Percentiles rank a stretch among this genome's conserved stretches.
These are phyloP conservation scores for Trichoderma afroharzianum DNA, from an alignment of 2,329 filamentous ascomycete species.

Conservation along the genomic window DNA sequence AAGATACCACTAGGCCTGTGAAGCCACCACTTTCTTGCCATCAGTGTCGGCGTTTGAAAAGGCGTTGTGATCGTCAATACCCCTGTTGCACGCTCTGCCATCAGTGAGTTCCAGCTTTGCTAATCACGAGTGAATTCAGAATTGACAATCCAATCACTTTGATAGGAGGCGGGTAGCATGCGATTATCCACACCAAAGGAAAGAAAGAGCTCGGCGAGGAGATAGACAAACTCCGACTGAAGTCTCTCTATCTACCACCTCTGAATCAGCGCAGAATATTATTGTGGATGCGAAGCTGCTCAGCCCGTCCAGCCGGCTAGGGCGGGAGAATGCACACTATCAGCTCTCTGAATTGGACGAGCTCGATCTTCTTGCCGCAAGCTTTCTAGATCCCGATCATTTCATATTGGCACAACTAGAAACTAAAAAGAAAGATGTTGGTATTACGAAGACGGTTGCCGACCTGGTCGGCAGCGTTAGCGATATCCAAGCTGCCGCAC, in stretches of 20 bases:
- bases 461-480: neutral
- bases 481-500: neutral
- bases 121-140: neutral
- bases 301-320: neutral
- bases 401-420: slow-evolving; percentile 7
- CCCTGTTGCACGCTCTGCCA: slow-evolving; percentile 9
- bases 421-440: neutral
- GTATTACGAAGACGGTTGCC: neutral
- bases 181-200: slow-evolving; percentile 13
- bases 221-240: neutral
- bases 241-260: neutral
- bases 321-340: neutral
- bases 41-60: slow-evolving; percentile 7
- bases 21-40: neutral
- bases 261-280: neutral
- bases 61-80: slow-evolving; percentile 8
- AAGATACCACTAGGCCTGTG: neutral
- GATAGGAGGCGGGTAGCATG: neutral
- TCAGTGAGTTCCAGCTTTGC: neutral
- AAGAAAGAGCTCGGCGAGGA: neutral
- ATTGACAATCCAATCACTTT: neutral
- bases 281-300: neutral
- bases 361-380: neutral
- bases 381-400: slow-evolving; percentile 8
- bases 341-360: neutral